Conservation (phyloP, 2,329 filamentous ascomycete genomes). For the Colletotrichum cordylinicola region DNA sequence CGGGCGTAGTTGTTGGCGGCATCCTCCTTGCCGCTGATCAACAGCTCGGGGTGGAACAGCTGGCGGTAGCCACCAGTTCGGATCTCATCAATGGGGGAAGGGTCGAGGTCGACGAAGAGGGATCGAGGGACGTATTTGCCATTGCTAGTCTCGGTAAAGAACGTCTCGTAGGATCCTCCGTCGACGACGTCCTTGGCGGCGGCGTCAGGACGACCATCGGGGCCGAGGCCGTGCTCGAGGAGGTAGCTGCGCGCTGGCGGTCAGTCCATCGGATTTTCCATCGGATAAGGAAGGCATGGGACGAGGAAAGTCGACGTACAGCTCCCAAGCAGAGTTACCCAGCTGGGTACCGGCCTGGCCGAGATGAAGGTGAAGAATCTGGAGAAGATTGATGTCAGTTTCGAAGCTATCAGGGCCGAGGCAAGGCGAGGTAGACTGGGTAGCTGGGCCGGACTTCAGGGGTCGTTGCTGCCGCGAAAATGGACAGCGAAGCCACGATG, state of each 20-base stretch:
- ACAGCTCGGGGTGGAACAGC: slow-evolving; percentile 75
- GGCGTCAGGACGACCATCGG: slow-evolving; percentile 69
- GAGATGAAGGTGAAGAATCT: slow-evolving; percentile 70
- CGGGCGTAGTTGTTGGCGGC: slow-evolving; percentile 80
- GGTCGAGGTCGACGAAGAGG: slow-evolving; percentile 76
- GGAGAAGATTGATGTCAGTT: slow-evolving; percentile 5
- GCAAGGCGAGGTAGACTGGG: neutral
- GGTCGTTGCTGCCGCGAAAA: slow-evolving; percentile 1
- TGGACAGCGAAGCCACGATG: slow-evolving; percentile 11
- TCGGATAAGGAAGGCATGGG: neutral
- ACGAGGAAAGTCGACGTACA: slow-evolving; percentile 56
- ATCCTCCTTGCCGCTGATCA: slow-evolving; percentile 79
- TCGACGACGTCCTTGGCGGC: slow-evolving; percentile 65
- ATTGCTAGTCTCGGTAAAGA: slow-evolving; percentile 75
- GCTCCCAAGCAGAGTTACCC: slow-evolving; percentile 78
- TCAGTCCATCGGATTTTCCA: slow-evolving; percentile 25
- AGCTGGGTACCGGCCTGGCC: slow-evolving; percentile 77
- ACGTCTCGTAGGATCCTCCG: slow-evolving; percentile 72
- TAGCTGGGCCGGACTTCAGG: slow-evolving; percentile 4
- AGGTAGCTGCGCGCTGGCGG: slow-evolving; percentile 60
- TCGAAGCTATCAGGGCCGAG: neutral
- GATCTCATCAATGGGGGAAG: slow-evolving; percentile 77
- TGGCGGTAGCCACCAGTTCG: slow-evolving; percentile 71
- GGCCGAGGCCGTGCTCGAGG: slow-evolving; percentile 73
- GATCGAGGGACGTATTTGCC: slow-evolving; percentile 77